Conservation (phyloP, 2,329 filamentous ascomycete genomes). For the Colletotrichum musicola region DNA sequence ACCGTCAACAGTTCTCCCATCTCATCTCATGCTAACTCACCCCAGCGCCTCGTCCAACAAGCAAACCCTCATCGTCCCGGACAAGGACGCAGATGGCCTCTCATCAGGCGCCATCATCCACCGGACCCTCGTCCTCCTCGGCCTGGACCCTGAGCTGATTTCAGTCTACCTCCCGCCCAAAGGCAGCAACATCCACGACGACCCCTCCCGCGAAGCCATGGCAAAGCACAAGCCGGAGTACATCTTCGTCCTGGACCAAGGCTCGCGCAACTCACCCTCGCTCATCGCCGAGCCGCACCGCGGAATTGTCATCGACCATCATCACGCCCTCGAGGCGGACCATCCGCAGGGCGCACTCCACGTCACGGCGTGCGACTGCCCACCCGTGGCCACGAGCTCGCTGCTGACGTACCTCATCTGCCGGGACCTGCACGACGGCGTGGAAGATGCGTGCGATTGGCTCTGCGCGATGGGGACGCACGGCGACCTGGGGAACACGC, state of each 20-base stretch:
- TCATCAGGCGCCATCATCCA: constrained; percentile 73
- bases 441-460: constrained; percentile 67
- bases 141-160: constrained; percentile 65
- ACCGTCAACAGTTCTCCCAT: constrained; percentile 36
- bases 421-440: constrained; percentile 63
- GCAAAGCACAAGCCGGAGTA: constrained; percentile 55
- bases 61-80: constrained; percentile 71
- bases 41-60: constrained; percentile 63
- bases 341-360: constrained; percentile 68
- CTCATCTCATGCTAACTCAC: background rate
- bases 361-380: constrained; percentile 73
- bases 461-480: constrained; percentile 75
- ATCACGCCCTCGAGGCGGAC: constrained; percentile 65
- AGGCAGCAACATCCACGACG: constrained; percentile 69
- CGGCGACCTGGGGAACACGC: constrained; percentile 72
- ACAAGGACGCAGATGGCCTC: constrained; percentile 78
- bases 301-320: constrained; percentile 75
- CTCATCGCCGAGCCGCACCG: constrained; percentile 63
- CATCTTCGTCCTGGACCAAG: constrained; percentile 56
- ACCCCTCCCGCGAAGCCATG: constrained; percentile 65
- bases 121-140: constrained; percentile 70
- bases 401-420: constrained; percentile 76
- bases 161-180: constrained; percentile 71
- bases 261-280: constrained; percentile 56
- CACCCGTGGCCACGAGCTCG: constrained; percentile 74